A percentile compares a stretch with the other conserved stretches of the same genome.
Evolutionary conservation across 202 grass and related monocot species (phyloP).

Genomic region (Eragrostis tef): DNA sequence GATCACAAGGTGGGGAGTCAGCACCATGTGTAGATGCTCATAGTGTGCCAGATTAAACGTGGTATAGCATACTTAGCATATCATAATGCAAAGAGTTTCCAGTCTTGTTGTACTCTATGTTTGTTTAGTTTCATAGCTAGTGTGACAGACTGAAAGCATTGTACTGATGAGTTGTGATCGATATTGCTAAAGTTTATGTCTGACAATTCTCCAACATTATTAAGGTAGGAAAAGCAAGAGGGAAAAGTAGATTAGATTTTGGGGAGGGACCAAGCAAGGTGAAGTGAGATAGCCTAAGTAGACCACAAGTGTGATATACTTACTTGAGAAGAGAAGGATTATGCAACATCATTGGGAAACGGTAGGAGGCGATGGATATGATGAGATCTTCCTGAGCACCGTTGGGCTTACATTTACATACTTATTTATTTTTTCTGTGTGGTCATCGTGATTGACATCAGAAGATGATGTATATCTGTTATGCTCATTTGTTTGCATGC

Average conservation of each 20-base stretch:
- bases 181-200: background rate
- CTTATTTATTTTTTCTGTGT: constrained; percentile 1
- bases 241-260: constrained; percentile 39
- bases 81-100: constrained; percentile 33
- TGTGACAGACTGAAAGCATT: background rate
- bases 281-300: constrained; percentile 43
- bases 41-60: constrained; percentile 57
- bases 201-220: background rate
- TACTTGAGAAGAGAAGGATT: constrained; percentile 28
- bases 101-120: constrained; percentile 44
- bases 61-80: constrained; percentile 5
- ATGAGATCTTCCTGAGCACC: constrained; percentile 33
- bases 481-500: background rate
- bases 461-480: background rate
- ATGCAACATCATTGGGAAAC: constrained; percentile 17
- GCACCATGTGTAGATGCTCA: constrained; percentile 65
- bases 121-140: background rate
- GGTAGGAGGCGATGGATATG: constrained; percentile 32
- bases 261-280: constrained; percentile 41
- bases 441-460: background rate
- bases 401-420: background rate
- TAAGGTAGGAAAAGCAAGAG: background rate
- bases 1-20: constrained; percentile 64
- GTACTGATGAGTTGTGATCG: background rate
- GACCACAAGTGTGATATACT: background rate